These are phyloP conservation scores for Dryas drummondii DNA, from an alignment of 306 rosid species.

Conservation along the genomic window DNA sequence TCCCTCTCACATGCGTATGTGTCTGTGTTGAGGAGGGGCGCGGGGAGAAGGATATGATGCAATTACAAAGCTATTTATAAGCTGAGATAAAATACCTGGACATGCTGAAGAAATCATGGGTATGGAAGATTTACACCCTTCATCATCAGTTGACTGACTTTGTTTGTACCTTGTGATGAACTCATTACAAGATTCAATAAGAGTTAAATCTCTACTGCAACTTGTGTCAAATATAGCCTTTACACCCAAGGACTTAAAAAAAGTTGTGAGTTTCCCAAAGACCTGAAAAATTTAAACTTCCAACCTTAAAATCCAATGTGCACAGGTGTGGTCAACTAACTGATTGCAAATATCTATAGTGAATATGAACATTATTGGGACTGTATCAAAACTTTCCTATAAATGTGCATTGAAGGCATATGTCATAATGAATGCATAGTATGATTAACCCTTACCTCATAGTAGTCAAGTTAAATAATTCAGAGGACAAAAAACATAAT, in stretches of 20 bases:
- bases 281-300: constrained; percentile 50
- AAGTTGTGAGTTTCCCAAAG: constrained; percentile 65
- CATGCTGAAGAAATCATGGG: constrained; percentile 98
- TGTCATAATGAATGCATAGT: not conserved
- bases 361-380: not conserved
- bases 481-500: not conserved
- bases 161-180: constrained; percentile 71
- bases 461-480: not conserved
- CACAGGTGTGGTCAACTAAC: not conserved
- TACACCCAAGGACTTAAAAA: constrained; percentile 87
- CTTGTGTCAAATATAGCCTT: constrained; percentile 90
- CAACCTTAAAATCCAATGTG: constrained; percentile 2
- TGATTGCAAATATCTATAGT: not conserved
- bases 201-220: constrained; percentile 84
- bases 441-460: not conserved
- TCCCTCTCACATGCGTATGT: not conserved
- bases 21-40: not conserved
- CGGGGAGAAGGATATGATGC: not conserved
- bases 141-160: constrained; percentile 48
- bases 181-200: constrained; percentile 79
- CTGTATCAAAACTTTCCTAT: not conserved
- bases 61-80: constrained; percentile 8
- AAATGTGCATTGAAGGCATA: not conserved
- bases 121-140: constrained; percentile 42
- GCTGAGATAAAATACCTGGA: constrained; percentile 65